Evolutionary conservation across 306 rosid species (phyloP), one percentile per base, ranked within the genome.

Genomic region (Canavalia ensiformis): DNA sequence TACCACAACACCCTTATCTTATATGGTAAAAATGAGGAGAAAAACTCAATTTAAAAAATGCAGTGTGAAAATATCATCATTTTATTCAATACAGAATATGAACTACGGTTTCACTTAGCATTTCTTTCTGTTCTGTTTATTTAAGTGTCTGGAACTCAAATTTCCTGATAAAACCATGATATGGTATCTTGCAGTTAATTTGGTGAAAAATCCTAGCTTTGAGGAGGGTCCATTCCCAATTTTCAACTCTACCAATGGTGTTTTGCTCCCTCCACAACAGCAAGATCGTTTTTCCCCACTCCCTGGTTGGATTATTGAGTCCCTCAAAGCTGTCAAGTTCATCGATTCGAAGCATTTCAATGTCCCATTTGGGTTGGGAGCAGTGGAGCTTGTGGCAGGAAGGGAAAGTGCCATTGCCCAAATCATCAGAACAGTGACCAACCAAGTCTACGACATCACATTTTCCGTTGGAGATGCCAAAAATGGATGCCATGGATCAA

Each of bases 281-380:
- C 87, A 93, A 82, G 99, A 96, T 71, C 12, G 63, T 10, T 81
- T 92, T 31, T 96, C 99, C 29, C 99, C 99, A 2, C 96, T 96
- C 25, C 98, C 97, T 0, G 98, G 94, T 52, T 96, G 98, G 99
- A 90, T 93, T 45, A 92, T 96, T 12, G 97, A 93, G 75, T 96
- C 99, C 8, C 97, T 93, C 12, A 96, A 92, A 79, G 97, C 98
- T 0, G 88, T 93, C 30, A 95, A 93, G 70, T 91, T 88, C 90
- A 90, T 95, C 31, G 96, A 93, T 30, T 84, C 87, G 2, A 84
- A 84, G 50, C 81, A 84, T 68, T 84, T 84, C 68, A 81, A 79
- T 42, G 78, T 84, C 58, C 99, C 98, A n/a, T 83, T 44, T 56
- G 99, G 98, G 51, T 29, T 51, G 0, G 89, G 87, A 2, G 98